Conservation (phyloP, 345 rosid genomes). For the Eucalyptus pauciflora region DNA sequence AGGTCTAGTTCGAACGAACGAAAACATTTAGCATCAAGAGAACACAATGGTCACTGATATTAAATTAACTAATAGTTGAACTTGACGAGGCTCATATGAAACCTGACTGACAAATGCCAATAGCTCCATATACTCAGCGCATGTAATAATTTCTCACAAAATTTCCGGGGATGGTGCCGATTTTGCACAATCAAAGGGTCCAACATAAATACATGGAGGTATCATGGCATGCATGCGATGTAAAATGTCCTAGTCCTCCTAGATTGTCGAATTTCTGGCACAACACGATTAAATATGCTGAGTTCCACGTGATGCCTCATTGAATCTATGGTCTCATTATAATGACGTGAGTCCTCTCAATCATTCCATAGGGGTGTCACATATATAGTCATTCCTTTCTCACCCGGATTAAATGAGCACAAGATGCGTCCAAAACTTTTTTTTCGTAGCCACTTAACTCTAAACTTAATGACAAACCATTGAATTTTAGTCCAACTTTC, state of each 20-base stretch:
- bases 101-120: background rate
- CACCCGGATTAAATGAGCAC: too few relatives aligned
- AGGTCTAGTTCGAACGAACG: background rate
- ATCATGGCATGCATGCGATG: background rate
- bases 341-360: too few relatives aligned
- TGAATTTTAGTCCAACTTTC: background rate
- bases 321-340: too few relatives aligned
- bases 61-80: background rate
- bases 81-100: too few relatives aligned
- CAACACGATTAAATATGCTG: background rate
- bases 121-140: background rate
- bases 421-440: background rate
- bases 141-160: background rate
- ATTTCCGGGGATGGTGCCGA: background rate
- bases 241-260: background rate
- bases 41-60: background rate
- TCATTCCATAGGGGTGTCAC: too few relatives aligned
- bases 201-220: too few relatives aligned
- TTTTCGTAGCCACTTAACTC: background rate
- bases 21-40: background rate
- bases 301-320: background rate
- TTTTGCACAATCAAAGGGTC: background rate
- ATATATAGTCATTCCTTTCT: too few relatives aligned
- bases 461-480: background rate
- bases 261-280: background rate